Percentiles rank a stretch among this genome's conserved stretches.
These are phyloP conservation scores for Scheffersomyces ergatensis DNA, from an alignment of 805 yeast genomes.

Conservation along the genomic window DNA sequence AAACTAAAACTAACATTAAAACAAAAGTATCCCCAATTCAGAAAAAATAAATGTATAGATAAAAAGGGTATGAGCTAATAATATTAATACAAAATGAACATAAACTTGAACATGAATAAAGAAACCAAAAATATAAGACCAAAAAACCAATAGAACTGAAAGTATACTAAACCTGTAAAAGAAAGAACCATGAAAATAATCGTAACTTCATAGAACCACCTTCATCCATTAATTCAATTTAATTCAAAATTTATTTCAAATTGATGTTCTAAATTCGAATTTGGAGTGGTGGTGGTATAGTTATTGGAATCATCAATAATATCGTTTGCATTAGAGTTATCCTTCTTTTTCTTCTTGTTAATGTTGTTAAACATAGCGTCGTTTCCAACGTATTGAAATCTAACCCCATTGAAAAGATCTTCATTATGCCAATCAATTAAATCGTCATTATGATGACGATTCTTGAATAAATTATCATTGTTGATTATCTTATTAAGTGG, in stretches of 20 bases:
- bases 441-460: background rate
- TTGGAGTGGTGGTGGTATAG: background rate
- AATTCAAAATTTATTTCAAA: conserved; percentile 1
- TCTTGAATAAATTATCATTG: background rate
- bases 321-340: background rate
- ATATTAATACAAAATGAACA: no score
- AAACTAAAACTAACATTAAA: no score
- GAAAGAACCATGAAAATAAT: background rate
- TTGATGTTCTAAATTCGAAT: background rate
- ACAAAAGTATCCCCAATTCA: no score
- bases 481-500: background rate
- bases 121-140: no score
- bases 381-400: background rate
- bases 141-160: no score
- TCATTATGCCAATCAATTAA: background rate
- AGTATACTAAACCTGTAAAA: no score
- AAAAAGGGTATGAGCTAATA: no score
- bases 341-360: no score
- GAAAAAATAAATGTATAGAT: no score
- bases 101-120: no score
- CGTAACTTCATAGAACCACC: no score
- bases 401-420: background rate
- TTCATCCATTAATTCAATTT: background rate
- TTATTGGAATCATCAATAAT: background rate
- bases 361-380: no score